phyloP scores from a whole-genome alignment of 208 protist species.

The Crithidia expoeki region DNA sequence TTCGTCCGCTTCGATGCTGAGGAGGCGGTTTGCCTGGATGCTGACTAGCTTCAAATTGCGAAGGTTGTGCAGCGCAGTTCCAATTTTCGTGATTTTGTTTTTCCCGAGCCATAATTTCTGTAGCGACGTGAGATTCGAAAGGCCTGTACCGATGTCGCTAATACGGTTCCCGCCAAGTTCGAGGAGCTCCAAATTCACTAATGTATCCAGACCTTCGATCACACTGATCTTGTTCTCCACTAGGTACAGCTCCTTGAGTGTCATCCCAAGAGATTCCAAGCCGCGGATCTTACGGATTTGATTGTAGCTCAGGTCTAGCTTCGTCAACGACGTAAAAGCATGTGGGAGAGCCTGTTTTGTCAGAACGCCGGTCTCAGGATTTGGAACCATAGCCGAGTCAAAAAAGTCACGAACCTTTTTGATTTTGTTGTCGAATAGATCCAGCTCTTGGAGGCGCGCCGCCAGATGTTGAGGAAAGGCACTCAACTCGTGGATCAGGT shows the following conservation, averaged over 20 bases:
- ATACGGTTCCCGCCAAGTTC: constrained; percentile 92
- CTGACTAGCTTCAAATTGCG: constrained; percentile 64
- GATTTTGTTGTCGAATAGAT: constrained; percentile 95
- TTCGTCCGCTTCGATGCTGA: constrained; percentile 59
- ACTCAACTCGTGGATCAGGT: constrained; percentile 87
- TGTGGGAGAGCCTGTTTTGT: constrained; percentile 33
- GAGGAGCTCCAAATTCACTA: constrained; percentile 83
- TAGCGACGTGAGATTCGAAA: constrained; percentile 67
- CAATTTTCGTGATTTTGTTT: constrained; percentile 89
- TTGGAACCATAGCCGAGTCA: constrained; percentile 25
- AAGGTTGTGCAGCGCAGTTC: constrained; percentile 62
- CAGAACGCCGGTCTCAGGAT: constrained; percentile 13
- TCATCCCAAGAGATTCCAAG: constrained; percentile 66
- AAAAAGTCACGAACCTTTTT: constrained; percentile 83
- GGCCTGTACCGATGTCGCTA: constrained; percentile 72
- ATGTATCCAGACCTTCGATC: constrained; percentile 78
- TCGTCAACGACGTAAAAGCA: constrained; percentile 63
- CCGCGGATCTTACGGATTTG: constrained; percentile 78
- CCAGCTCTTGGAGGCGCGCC: constrained; percentile 68
- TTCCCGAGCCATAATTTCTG: constrained; percentile 91
- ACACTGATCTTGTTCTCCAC: constrained; percentile 93
- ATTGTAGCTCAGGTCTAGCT: constrained; percentile 93
- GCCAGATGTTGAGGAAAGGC: constrained; percentile 73
- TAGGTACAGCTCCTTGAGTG: constrained; percentile 88
- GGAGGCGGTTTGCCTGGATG: constrained; percentile 89